Evolutionary conservation across 257 asterid genomes (phyloP).

Genomic region (Oldenlandia corymbosa): DNA sequence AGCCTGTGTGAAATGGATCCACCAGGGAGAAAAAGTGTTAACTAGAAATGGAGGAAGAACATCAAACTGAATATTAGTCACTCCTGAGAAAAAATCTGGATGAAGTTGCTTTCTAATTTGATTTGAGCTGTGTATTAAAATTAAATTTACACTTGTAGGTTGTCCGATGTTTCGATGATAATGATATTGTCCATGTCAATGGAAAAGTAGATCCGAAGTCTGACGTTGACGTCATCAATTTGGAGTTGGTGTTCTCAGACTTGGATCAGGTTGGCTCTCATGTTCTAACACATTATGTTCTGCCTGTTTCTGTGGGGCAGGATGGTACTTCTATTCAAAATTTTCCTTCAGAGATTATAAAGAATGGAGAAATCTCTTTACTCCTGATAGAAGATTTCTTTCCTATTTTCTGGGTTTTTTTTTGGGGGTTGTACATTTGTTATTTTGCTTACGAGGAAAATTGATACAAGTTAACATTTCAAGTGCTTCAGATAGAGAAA

Average conservation of each 20-base stretch:
- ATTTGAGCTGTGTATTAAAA: neutral
- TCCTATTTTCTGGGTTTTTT: neutral
- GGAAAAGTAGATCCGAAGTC: conserved; percentile 93
- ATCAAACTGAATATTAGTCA: neutral
- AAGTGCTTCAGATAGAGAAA: conserved; percentile 91
- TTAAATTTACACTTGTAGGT: conserved; percentile 42
- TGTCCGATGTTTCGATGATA: conserved; percentile 95
- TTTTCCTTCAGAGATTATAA: too few relatives aligned
- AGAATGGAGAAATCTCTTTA: neutral
- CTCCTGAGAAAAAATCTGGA: neutral
- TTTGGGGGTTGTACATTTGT: neutral
- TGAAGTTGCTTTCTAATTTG: neutral
- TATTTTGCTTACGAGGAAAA: conserved; percentile 5
- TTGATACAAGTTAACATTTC: conserved; percentile 40
- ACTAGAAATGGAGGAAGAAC: neutral
- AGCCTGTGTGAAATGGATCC: neutral
- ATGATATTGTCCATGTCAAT: conserved; percentile 90
- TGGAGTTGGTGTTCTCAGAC: conserved; percentile 92
- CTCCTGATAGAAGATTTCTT: neutral
- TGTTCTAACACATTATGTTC: too few relatives aligned
- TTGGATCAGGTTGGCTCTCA: conserved; percentile 76
- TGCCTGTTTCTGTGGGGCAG: neutral
- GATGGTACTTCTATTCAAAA: too few relatives aligned
- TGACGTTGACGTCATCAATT: conserved; percentile 83
- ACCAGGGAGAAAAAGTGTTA: neutral